Evolutionary conservation across 1,284 basidiomycete genomes (phyloP), one percentile per base, ranked within the genome.

Genomic region (Rhodofomes roseus): DNA sequence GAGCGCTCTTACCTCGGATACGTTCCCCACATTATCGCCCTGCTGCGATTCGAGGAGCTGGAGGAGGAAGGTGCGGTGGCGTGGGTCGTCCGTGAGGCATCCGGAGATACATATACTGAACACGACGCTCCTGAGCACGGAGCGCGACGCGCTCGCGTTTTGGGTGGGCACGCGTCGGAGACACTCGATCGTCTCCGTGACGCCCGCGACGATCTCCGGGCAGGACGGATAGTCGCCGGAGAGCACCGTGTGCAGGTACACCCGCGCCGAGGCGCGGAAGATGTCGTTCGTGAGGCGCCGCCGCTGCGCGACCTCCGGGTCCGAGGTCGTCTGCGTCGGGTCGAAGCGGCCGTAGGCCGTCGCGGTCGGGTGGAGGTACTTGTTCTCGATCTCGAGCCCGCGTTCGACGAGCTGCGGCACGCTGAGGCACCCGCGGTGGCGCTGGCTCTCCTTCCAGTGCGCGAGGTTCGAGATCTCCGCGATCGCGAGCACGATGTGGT

Each of bases 81-180:
- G 60, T 8, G 41, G 54, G 54, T 82, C 75, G 68, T 85, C 81
- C 62, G 87, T 85, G 60, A 92, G 78, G 66, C 82, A 85, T 1
- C 89, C 90, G 61, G 82, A 83, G 54, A 92, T 80, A 67, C 86
- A 90, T 59, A 90, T 84, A 53, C 83, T 82, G 66, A 92, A 92
- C 63, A 93, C 88, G 11, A 89, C 90, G 70, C 86, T 90, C 34
- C 90, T 80, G 56, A 91, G 81, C 23, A 92, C 87, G 18, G 81
- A 79, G 22, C 82, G 79, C 25, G 78, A 74, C 43, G 77, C 71
- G 48, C 76, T 70, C 55, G 74, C 72, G 36, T 71, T 69, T 48
- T 75, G 62, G 36, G 67, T 70, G n/a, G 77, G 77, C 27, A 86
- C 79, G 8, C 68, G 69, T 64, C 64, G 69, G 63, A 90, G 76